A percentile compares a stretch with the other conserved stretches of the same genome.
Evolutionary conservation across 257 asterid species (phyloP).

Genomic region (Capsicum chinense): DNA sequence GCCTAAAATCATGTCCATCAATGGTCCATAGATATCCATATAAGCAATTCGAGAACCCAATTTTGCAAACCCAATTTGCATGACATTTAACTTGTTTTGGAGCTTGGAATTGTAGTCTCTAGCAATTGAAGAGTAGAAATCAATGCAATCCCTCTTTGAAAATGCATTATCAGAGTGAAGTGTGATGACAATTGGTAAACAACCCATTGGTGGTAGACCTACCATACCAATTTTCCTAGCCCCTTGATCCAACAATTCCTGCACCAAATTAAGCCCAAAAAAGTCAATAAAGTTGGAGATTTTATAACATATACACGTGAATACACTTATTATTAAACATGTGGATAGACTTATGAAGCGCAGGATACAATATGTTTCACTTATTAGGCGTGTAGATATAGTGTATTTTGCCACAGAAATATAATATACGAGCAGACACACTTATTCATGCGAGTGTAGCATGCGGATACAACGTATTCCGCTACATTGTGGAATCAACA

Average conservation of each 20-base stretch:
- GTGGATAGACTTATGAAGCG: too few species aligned
- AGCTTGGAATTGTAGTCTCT: slow-evolving; percentile 58
- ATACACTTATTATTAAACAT: too few species aligned
- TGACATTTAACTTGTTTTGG: slow-evolving; percentile 38
- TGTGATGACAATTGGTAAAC: slow-evolving; percentile 68
- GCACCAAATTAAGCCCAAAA: not conserved
- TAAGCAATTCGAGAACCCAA: slow-evolving; percentile 53
- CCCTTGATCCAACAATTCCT: slow-evolving; percentile 63
- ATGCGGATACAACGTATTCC: too few species aligned
- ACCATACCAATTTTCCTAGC: slow-evolving; percentile 73
- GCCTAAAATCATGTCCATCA: slow-evolving; percentile 51
- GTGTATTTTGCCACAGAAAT: too few species aligned
- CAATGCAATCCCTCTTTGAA: slow-evolving; percentile 49
- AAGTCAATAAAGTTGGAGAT: too few species aligned
- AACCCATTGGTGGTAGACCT: slow-evolving; percentile 81
- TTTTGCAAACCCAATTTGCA: slow-evolving; percentile 24
- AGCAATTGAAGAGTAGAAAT: slow-evolving; percentile 45
- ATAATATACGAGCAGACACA: too few species aligned
- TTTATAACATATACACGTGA: too few species aligned
- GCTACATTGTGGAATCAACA: too few species aligned
- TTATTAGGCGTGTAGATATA: too few species aligned
- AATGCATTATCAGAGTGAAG: slow-evolving; percentile 40
- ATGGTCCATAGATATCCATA: slow-evolving; percentile 46
- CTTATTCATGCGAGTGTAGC: too few species aligned
- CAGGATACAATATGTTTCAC: too few species aligned